phyloP scores from a whole-genome alignment of 805 yeast genomes.

The Vanderwaltozyma verrucispora region DNA sequence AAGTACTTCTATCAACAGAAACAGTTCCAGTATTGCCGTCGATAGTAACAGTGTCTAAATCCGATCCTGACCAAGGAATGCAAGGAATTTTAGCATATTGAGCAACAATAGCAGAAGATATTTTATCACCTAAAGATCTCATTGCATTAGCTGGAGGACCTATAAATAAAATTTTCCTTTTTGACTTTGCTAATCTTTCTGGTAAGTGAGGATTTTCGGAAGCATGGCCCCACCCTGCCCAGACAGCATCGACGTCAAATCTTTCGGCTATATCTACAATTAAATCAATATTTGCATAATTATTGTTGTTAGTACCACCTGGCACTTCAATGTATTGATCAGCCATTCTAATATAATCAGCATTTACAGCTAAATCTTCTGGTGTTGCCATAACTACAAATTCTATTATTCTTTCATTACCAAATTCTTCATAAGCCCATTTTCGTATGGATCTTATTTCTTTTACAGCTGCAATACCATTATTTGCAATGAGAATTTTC shows the following conservation, averaged over 20 bases:
- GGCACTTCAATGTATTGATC: constrained; percentile 98
- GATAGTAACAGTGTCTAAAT: constrained; percentile 70
- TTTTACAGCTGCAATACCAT: constrained; percentile 98
- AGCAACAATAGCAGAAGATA: constrained; percentile 95
- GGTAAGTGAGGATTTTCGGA: constrained; percentile 96
- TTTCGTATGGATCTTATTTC: constrained; percentile 95
- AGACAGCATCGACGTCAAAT: constrained; percentile 92
- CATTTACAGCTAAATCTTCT: constrained; percentile 91
- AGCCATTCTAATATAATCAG: constrained; percentile 98
- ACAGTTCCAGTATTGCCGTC: constrained; percentile 69
- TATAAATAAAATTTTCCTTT: constrained; percentile 80
- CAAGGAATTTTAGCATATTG: constrained; percentile 98
- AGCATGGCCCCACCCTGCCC: constrained; percentile 99
- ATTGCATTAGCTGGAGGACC: constrained; percentile 99
- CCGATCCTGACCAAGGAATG: constrained; percentile 99
- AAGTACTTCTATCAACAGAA: constrained; percentile 75
- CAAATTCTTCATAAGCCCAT: constrained; percentile 99
- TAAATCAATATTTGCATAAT: constrained; percentile 94
- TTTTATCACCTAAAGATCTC: constrained; percentile 98
- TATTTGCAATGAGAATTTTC: constrained; percentile 86
- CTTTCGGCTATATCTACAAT: constrained; percentile 97
- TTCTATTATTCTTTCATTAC: constrained; percentile 84
- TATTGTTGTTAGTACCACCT: constrained; percentile 98
- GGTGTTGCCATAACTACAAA: constrained; percentile 99
- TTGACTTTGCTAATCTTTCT: constrained; percentile 83